Conservation (phyloP, 192 early-diverging fungal genomes). For the Podila epicladia region DNA sequence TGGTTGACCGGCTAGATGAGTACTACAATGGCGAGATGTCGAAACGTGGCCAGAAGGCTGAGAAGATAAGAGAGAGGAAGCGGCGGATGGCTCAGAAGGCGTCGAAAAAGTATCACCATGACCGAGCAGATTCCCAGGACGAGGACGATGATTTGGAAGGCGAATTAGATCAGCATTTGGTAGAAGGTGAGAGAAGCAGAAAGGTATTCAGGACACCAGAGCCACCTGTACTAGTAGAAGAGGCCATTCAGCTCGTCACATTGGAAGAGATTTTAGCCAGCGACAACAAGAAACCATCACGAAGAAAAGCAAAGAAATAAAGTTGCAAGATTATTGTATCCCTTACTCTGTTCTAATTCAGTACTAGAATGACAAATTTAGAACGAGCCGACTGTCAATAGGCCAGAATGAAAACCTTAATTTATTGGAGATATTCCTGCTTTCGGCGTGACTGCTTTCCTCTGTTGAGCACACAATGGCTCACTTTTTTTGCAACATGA, state of each 20-base stretch:
- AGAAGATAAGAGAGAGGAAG: conserved; percentile 64
- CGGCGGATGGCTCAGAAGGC: conserved; percentile 40
- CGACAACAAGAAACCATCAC: conserved; percentile 26
- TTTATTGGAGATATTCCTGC: too few species aligned
- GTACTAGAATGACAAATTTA: too few species aligned
- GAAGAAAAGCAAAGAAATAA: conserved; percentile 22
- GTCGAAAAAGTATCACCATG: conserved; percentile 31
- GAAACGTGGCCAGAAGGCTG: conserved; percentile 68
- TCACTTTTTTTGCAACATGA: too few species aligned
- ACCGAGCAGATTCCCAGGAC: background rate
- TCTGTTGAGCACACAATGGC: too few species aligned
- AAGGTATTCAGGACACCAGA: background rate
- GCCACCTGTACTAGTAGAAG: background rate
- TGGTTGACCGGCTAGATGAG: conserved; percentile 75
- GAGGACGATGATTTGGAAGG: background rate
- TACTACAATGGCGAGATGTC: conserved; percentile 68
- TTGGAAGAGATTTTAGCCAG: conserved; percentile 31
- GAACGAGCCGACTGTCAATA: too few species aligned
- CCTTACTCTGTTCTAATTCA: too few species aligned
- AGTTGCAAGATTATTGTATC: too few species aligned
- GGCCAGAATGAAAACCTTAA: too few species aligned
- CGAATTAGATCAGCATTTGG: background rate
- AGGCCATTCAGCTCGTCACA: conserved; percentile 9
- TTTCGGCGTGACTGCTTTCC: too few species aligned
- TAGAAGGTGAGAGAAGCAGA: background rate